Percentiles rank a stretch among this genome's conserved stretches.
These are phyloP conservation scores for Bryum argenteum DNA, from an alignment of 225 moss, liverwort and hornwort species.

Conservation along the genomic window DNA sequence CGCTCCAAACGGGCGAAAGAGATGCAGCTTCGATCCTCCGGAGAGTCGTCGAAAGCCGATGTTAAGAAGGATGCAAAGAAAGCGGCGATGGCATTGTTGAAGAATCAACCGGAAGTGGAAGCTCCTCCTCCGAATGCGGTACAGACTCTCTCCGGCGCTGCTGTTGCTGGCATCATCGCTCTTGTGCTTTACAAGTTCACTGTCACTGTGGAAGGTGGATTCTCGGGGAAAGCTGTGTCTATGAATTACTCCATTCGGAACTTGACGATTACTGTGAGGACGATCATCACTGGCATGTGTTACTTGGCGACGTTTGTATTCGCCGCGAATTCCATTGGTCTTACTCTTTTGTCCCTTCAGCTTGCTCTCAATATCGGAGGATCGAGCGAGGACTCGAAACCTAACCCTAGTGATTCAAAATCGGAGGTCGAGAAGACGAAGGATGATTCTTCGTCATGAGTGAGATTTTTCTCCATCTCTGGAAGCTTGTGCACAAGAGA, in stretches of 20 bases:
- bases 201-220: slow-evolving; percentile 64
- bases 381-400: background rate
- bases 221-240: slow-evolving; percentile 70
- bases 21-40: slow-evolving; percentile 78
- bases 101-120: slow-evolving; percentile 63
- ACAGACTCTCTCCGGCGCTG: slow-evolving; percentile 73
- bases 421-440: slow-evolving; percentile 39
- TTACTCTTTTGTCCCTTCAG: slow-evolving; percentile 80
- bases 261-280: slow-evolving; percentile 89
- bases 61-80: slow-evolving; percentile 72
- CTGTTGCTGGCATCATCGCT: slow-evolving; percentile 73
- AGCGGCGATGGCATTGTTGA: slow-evolving; percentile 55
- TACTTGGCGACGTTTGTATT: slow-evolving; percentile 97
- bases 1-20: slow-evolving; percentile 55
- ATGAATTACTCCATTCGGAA: slow-evolving; percentile 93
- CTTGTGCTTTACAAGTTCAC: slow-evolving; percentile 77
- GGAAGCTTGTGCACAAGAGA: background rate
- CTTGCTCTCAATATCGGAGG: slow-evolving; percentile 57
- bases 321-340: slow-evolving; percentile 84
- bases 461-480: background rate
- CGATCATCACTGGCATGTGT: slow-evolving; percentile 81
- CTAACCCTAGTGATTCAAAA: slow-evolving; percentile 1
- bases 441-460: slow-evolving; percentile 46
- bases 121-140: slow-evolving; percentile 53
- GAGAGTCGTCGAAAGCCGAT: slow-evolving; percentile 38